Percentiles rank a stretch among this genome's conserved stretches.
These are phyloP conservation scores for Amanita exitialis DNA, from an alignment of 768 basidiomycete species.

Conservation along the genomic window DNA sequence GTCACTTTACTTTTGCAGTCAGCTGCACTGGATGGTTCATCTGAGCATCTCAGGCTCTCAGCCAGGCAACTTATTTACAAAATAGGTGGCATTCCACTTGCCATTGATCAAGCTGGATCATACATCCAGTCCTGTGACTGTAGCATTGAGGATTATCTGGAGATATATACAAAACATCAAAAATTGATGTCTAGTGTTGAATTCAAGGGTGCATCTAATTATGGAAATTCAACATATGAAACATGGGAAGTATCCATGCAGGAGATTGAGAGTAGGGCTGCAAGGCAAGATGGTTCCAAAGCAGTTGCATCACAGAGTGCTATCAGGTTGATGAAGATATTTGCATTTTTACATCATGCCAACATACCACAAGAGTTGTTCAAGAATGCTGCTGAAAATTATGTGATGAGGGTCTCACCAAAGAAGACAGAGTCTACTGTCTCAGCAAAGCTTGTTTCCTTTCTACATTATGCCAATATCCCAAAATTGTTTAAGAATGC, in stretches of 20 bases:
- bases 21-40: background rate
- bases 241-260: conserved; percentile 2
- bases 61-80: background rate
- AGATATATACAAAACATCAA: background rate
- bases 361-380: conserved; percentile 1
- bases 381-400: background rate
- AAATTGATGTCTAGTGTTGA: background rate
- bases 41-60: background rate
- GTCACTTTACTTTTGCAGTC: too few relatives aligned
- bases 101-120: conserved; percentile 9
- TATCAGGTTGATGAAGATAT: background rate
- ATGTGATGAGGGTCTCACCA: background rate
- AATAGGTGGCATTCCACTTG: conserved; percentile 1
- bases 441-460: background rate
- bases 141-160: background rate
- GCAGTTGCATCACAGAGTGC: background rate
- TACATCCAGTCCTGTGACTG: background rate
- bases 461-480: too few relatives aligned
- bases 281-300: background rate
- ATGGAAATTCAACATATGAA: background rate
- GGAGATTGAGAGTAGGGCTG: background rate
- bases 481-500: too few relatives aligned
- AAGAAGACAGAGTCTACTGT: background rate
- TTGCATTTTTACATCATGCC: background rate
- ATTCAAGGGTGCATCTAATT: background rate